Evolutionary conservation across 106 monocot species (phyloP), one percentile per base, ranked within the genome.

Genomic region (Allium fistulosum): DNA sequence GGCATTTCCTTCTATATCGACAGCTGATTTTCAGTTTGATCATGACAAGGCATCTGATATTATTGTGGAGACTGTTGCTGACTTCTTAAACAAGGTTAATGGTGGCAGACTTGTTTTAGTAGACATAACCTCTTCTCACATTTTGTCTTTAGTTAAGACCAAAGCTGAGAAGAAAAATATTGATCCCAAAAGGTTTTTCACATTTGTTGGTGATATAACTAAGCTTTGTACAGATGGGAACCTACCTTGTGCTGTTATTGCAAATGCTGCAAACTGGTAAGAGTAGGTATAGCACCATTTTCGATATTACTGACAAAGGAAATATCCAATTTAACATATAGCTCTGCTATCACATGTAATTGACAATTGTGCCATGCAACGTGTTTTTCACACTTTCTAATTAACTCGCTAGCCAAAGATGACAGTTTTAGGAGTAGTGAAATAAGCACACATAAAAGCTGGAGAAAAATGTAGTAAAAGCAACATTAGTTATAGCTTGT

Each of bases 1-100:
- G 57, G 92, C 92, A 62, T 97, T 92, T 59, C 92, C 97, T 62
- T 92, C 92, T 18, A 97, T 97, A 75, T 89, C 97, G n/a, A 97
- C 92, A 3, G 66, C 92, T 46, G 92, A 97, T 82, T 97, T 92
- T 77, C 97, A 92, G 67, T 97, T 97, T 70, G 76, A 87, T 76
- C 77, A 74, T 71, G 86, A 82, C 13, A 89, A 80, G 72, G 96
- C 96, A 68, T 97, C 96, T 48, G 88, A 89, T 57, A 78, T 92
- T 47, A 97, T 97, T 80, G 72, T 92, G 26, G 86, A 86, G 37
- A 48, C 74, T 18, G 86, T 80, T 48, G 61, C 72, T 74, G 76
- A 89, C n/a, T 84, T 87, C 68, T 77, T 97, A 52, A 69, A 63
- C 12, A 97, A 74, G 74, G 62, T 72, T 63, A 71, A 88, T 47